Base-by-base conservation (phyloP, 306 rosid genomes). In the Pyrus betulifolia region DNA sequence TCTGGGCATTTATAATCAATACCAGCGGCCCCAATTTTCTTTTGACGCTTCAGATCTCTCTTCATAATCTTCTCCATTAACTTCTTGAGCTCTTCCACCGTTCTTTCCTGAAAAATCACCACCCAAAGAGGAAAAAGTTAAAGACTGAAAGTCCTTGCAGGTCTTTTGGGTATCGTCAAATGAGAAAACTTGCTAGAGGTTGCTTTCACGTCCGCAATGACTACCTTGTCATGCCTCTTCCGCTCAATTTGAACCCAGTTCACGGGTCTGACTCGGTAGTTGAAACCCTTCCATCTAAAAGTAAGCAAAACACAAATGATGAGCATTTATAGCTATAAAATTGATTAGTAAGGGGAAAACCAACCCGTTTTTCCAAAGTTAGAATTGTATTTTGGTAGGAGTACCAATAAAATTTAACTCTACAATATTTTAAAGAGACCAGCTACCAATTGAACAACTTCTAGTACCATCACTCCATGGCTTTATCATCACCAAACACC, bases 1-100 rank as follows among this genome's bases (percentile, higher is more conserved):
- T 87, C 88, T 10, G 98, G 98, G 88, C 94, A 90, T 74, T 90
- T 87, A 10, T 91, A 94, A 49, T 91, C 96, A 66, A 94, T 88
- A 71, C 96, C 96, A 75, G 93, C 94, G 74, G 93, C 94, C 78
- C 81, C 93, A 78, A 94, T 86, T 81, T 81, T 88, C 86, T 84
- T 90, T 76, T 76, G 81, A 49, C 92, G 86, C 51, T 74, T 86
- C 80, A 76, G 76, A 82, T 86, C 86, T 63, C 85, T 88, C 80
- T 87, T 91, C 77, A 84, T 9, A 63, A 94, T 83, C 77, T 81
- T 90, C 13, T 80, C 91, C 54, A 91, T 89, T 76, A 91, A 76
- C 79, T 88, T 94, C 74, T 67, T 73, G 81, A 84, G 94, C 80
- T 87, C 98, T 69, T 81, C 88, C 84, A 77, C 65, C 19, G 96